Base-by-base conservation (phyloP, 1,139 yeast species). In the Geotrichum carabidarum region DNA sequence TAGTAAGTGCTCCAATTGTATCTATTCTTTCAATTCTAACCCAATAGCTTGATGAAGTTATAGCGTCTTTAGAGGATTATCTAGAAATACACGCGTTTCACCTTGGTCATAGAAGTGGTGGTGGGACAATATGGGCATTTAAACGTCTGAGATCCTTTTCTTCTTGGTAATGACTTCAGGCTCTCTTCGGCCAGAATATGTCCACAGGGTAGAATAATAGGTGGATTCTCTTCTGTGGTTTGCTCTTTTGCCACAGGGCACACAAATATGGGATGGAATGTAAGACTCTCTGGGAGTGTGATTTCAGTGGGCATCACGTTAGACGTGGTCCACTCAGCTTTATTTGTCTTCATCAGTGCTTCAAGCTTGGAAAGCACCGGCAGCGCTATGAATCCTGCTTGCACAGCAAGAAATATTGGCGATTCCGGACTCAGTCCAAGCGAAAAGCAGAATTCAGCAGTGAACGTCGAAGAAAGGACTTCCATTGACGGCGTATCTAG, bases 161-260 rank as follows among this genome's bases (percentile, higher is more conserved):
- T 64, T 56, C 68, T 71, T 37, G 73, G 66, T 47, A 77, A 62
- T 38, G 69, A 67, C 45, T 68, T 68, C 55, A 82, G 64, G 51
- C 83, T 79, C 49, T 77, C 76, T 59, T 74, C 73, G 0, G 84
- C 79, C 6, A 83, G 71, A 9, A 83, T 71, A 66, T 83, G 88
- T 44, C 82, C 81, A 63, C 89, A 83, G 0, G 84, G 83, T 40
- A 83, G 68, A 55, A 81, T 75, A 74, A 76, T 75, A 1, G 87
- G 84, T 3, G 86, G 85, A 61, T 83, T 83, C 9, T 66, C 70
- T 8, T 65, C 67, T 0, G 85, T 81, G 0, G 86, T 78, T 64
- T 90, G 96, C 62, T 88, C 95, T 68, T 88, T 86, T 8, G 91
- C 79, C 1, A 90, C 91, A 0, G 97, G 96, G 68, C 96, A 90